Conservation (phyloP, 2,329 filamentous ascomycete species). For the Cladosporium sp. region DNA sequence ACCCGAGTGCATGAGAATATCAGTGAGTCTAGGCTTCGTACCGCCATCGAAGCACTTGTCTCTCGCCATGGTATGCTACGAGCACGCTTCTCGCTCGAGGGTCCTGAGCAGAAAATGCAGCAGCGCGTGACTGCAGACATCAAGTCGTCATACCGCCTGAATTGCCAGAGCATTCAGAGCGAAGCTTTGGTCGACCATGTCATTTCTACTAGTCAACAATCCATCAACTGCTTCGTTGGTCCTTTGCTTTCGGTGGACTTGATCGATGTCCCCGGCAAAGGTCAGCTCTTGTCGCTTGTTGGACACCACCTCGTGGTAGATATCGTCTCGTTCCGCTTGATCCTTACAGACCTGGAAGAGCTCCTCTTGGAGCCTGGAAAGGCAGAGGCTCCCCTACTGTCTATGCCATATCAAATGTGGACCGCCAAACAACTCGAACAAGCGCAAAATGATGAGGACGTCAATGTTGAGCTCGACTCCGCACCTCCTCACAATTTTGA, state of each 20-base stretch:
- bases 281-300: constrained; percentile 34
- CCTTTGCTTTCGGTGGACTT: constrained; percentile 42
- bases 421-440: constrained; percentile 18
- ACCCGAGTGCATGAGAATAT: background rate
- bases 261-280: constrained; percentile 28
- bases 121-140: constrained; percentile 30
- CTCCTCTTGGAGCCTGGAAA: constrained; percentile 30
- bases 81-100: constrained; percentile 30
- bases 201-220: constrained; percentile 19
- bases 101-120: constrained; percentile 29
- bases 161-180: constrained; percentile 1
- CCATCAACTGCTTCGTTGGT: constrained; percentile 28
- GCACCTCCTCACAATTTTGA: constrained; percentile 27
- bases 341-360: constrained; percentile 36
- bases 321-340: constrained; percentile 37
- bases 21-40: background rate
- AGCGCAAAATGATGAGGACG: background rate
- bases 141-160: constrained; percentile 14
- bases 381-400: constrained; percentile 26
- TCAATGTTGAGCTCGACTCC: background rate
- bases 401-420: constrained; percentile 25
- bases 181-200: constrained; percentile 23
- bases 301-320: constrained; percentile 36
- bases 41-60: constrained; percentile 28
- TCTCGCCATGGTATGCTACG: constrained; percentile 38